Percentiles rank a stretch among this genome's conserved stretches.
These are phyloP conservation scores for Lasiosphaeria ovina DNA, from an alignment of 495 filamentous ascomycete species.

Conservation along the genomic window DNA sequence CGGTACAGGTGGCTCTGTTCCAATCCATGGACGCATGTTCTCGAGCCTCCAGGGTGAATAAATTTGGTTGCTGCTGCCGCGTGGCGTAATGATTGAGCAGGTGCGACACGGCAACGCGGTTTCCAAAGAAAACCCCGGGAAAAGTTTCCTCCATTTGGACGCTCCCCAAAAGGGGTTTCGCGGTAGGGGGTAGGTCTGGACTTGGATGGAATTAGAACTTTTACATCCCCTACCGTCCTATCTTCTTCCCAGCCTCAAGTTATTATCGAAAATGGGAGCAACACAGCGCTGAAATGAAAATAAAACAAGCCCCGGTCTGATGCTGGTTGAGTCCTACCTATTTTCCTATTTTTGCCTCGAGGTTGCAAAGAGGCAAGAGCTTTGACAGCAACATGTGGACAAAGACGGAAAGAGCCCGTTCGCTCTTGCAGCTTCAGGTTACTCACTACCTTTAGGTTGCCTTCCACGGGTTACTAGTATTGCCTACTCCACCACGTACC, in stretches of 20 bases:
- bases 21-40: neutral
- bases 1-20: neutral
- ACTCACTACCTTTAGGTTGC: neutral
- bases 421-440: neutral
- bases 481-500: too few species aligned
- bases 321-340: conserved; percentile 1
- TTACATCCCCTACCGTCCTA: too few species aligned
- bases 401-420: neutral
- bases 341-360: neutral
- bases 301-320: neutral
- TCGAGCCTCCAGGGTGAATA: neutral
- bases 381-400: neutral
- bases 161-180: neutral
- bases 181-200: neutral
- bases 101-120: too few species aligned
- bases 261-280: neutral
- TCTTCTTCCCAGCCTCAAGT: neutral
- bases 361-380: neutral
- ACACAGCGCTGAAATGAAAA: neutral
- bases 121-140: neutral
- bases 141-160: neutral
- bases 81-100: neutral
- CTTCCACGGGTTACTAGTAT: neutral
- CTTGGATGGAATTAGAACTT: neutral
- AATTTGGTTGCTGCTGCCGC: neutral